phyloP scores from a whole-genome alignment of 169 alveolate genomes.

The Plasmodium chabaudi region DNA sequence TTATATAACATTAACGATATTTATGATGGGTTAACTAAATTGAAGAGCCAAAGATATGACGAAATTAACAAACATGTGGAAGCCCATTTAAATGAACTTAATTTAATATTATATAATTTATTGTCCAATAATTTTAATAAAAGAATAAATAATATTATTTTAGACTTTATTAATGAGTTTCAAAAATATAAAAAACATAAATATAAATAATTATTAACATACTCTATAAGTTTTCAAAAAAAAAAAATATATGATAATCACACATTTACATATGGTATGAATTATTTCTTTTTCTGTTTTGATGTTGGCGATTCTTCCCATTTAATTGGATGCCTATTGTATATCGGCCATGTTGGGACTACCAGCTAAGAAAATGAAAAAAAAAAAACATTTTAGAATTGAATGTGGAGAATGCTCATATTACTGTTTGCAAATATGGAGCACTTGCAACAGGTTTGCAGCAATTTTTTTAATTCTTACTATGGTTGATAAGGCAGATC shows the following conservation, averaged over 20 bases:
- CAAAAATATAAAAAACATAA: slow-evolving; percentile 11
- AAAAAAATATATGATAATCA: background rate
- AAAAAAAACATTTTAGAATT: background rate
- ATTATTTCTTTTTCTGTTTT: slow-evolving; percentile 17
- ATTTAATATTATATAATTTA: slow-evolving; percentile 13
- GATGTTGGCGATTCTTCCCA: slow-evolving; percentile 17
- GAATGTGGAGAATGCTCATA: background rate
- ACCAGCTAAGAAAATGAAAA: slow-evolving; percentile 19
- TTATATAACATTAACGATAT: slow-evolving; percentile 21
- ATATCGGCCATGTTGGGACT: slow-evolving; percentile 74
- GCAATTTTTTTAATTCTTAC: background rate
- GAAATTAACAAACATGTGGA: slow-evolving; percentile 10
- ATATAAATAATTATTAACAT: background rate
- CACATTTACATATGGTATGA: background rate
- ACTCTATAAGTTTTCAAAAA: background rate
- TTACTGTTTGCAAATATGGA: background rate
- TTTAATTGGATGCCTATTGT: slow-evolving; percentile 36
- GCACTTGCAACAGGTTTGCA: background rate
- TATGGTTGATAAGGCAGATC: slow-evolving; percentile 28
- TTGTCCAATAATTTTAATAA: slow-evolving; percentile 12
- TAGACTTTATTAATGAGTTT: slow-evolving; percentile 20
- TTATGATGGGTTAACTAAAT: slow-evolving; percentile 23
- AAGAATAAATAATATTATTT: slow-evolving; percentile 32
- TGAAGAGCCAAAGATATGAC: background rate
- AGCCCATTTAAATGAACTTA: slow-evolving; percentile 14